These are phyloP conservation scores for Porodaedalea pini DNA, from an alignment of 1,284 basidiomycete species.

Conservation along the genomic window DNA sequence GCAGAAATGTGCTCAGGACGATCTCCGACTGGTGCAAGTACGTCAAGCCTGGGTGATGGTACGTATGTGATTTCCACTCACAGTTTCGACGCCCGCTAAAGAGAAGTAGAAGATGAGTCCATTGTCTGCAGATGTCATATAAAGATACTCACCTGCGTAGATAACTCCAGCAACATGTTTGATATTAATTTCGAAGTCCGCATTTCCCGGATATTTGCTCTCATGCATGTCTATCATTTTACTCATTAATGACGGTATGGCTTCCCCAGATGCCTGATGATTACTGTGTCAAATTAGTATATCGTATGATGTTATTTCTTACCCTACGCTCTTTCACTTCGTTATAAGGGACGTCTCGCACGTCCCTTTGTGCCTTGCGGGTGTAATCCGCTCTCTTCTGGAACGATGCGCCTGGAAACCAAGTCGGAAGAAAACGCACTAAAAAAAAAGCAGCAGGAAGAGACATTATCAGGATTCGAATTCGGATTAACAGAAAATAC, in stretches of 20 bases:
- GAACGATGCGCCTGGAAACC: conserved; percentile 30
- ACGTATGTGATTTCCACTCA: background rate
- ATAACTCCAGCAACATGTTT: conserved; percentile 12
- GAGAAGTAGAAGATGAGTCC: background rate
- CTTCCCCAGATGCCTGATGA: conserved; percentile 5
- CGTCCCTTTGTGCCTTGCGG: background rate
- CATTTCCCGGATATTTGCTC: background rate
- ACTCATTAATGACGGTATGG: conserved; percentile 10
- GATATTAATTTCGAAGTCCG: conserved; percentile 12
- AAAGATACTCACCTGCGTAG: conserved; percentile 6
- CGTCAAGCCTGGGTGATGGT: background rate
- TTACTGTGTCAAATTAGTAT: background rate
- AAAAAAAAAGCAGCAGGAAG: background rate
- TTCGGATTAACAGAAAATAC: background rate
- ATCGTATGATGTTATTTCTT: background rate
- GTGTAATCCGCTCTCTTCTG: conserved; percentile 10
- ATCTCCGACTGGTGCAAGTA: conserved; percentile 16
- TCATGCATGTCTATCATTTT: conserved; percentile 12
- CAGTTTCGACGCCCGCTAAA: conserved; percentile 13
- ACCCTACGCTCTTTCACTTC: conserved; percentile 7
- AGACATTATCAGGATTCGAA: background rate
- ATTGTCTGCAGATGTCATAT: background rate
- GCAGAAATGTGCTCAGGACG: conserved; percentile 26
- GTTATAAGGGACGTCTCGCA: conserved; percentile 9
- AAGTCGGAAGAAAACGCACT: conserved; percentile 27